Conservation (phyloP, 2,329 filamentous ascomycete species). For the Fusarium compactum region DNA sequence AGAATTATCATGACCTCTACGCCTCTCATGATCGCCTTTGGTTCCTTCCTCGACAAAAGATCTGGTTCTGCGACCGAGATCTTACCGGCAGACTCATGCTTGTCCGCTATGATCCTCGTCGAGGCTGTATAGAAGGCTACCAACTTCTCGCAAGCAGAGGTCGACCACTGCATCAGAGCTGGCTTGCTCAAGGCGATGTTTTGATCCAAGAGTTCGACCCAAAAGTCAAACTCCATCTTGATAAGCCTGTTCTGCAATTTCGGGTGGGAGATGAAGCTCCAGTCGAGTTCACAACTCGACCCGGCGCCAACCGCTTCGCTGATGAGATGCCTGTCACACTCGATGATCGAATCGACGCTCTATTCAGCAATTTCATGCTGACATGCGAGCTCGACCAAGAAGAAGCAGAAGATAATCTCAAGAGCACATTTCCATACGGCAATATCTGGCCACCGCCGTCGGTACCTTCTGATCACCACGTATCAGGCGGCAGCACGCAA, state of each 20-base stretch:
- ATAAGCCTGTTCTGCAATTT: conserved; percentile 76
- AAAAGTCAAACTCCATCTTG: conserved; percentile 75
- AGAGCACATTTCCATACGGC: conserved; percentile 57
- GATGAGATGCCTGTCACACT: conserved; percentile 66
- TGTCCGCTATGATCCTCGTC: conserved; percentile 78
- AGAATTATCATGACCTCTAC: conserved; percentile 78
- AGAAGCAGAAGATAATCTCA: conserved; percentile 49
- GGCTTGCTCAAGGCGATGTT: conserved; percentile 73
- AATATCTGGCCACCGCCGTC: conserved; percentile 81
- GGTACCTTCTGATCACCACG: conserved; percentile 73
- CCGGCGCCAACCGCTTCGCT: conserved; percentile 56
- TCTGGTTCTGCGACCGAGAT: conserved; percentile 86
- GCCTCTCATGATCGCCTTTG: conserved; percentile 81
- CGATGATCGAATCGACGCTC: conserved; percentile 58
- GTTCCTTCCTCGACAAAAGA: conserved; percentile 83
- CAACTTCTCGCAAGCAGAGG: conserved; percentile 75
- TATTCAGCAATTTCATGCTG: conserved; percentile 77
- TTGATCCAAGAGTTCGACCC: conserved; percentile 81
- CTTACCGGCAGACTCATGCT: conserved; percentile 81
- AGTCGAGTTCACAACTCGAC: conserved; percentile 20
- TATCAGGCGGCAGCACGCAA: conserved; percentile 50
- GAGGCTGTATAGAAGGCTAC: conserved; percentile 84
- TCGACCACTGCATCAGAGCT: conserved; percentile 67
- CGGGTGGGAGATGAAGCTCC: conserved; percentile 43
- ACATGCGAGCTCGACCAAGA: conserved; percentile 63